A percentile compares a stretch with the other conserved stretches of the same genome.
Conservation (phyloP, 768 basidiomycete species). For the Agrocybe chaxingu region DNA sequence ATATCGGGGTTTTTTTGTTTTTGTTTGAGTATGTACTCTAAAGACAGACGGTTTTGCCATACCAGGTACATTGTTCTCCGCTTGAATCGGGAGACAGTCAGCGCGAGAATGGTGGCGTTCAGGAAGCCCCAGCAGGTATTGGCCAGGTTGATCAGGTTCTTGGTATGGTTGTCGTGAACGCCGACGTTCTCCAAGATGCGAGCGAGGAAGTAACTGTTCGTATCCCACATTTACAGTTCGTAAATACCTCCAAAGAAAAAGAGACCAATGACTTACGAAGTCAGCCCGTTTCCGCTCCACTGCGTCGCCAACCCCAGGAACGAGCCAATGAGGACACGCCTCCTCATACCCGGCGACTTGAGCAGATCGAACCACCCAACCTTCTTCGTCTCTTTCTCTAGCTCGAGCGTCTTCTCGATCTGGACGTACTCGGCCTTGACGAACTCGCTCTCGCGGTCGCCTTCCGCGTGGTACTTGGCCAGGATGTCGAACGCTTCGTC, state of each 20-base stretch:
- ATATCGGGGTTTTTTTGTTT: neutral
- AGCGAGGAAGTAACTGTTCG: conserved; percentile 47
- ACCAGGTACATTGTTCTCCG: conserved; percentile 50
- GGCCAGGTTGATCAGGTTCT: conserved; percentile 57
- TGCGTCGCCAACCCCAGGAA: conserved; percentile 58
- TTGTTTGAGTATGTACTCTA: neutral
- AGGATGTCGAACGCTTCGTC: conserved; percentile 47
- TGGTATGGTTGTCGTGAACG: conserved; percentile 43
- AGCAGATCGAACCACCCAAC: conserved; percentile 46
- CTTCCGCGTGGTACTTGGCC: conserved; percentile 60
- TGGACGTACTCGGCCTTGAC: conserved; percentile 56
- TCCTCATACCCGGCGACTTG: conserved; percentile 48
- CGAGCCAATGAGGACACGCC: conserved; percentile 43
- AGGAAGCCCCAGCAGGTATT: conserved; percentile 53
- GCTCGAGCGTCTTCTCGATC: conserved; percentile 52
- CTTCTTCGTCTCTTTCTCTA: conserved; percentile 46
- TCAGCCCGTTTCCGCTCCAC: conserved; percentile 64
- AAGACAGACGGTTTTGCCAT: conserved; percentile 9
- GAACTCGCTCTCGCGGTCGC: conserved; percentile 49
- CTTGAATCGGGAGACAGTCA: conserved; percentile 44
- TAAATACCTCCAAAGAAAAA: neutral
- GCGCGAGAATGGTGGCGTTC: conserved; percentile 49
- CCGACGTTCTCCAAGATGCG: conserved; percentile 53
- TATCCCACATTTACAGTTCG: neutral
- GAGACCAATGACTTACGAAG: conserved; percentile 32